Percentiles rank a stretch among this genome's conserved stretches.
Evolutionary conservation across 805 yeast species (phyloP).

Genomic region (Schizosaccharomyces cryophilus): DNA sequence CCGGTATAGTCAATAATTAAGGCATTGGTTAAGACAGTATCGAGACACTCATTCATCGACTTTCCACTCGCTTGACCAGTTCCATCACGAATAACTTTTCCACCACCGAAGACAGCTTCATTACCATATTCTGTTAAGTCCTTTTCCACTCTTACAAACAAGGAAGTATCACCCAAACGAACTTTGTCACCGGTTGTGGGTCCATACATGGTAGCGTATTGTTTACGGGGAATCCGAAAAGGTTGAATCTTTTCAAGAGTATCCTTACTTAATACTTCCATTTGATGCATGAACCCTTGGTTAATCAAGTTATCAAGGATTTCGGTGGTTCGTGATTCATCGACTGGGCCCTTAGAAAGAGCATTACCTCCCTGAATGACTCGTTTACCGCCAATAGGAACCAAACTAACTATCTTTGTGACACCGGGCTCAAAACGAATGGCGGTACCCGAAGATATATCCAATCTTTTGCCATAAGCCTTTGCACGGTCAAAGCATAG

Average conservation of each 20-base stretch:
- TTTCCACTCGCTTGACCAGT: conserved; percentile 2
- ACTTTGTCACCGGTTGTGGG: conserved; percentile 1
- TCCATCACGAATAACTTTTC: conserved; percentile 3
- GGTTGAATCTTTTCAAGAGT: background rate
- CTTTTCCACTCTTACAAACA: background rate
- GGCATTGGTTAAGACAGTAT: background rate
- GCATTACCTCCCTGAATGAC: conserved; percentile 1
- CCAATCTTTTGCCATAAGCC: conserved; percentile 1
- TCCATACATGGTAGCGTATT: conserved; percentile 2
- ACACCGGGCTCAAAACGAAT: conserved; percentile 3
- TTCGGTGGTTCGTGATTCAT: background rate
- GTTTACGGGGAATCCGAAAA: background rate
- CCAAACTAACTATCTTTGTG: background rate
- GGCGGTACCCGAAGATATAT: conserved; percentile 1
- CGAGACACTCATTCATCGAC: background rate
- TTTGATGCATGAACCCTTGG: background rate
- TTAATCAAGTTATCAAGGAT: background rate
- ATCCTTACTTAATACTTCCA: background rate
- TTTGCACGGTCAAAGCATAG: background rate
- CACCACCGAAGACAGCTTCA: conserved; percentile 2
- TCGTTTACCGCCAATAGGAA: conserved; percentile 1
- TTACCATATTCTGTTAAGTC: conserved; percentile 1
- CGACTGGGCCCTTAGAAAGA: background rate
- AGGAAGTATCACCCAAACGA: conserved; percentile 2
- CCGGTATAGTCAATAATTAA: conserved; percentile 2